Base-by-base conservation (phyloP, 805 yeast species). In the Spathaspora hagerdaliae region DNA sequence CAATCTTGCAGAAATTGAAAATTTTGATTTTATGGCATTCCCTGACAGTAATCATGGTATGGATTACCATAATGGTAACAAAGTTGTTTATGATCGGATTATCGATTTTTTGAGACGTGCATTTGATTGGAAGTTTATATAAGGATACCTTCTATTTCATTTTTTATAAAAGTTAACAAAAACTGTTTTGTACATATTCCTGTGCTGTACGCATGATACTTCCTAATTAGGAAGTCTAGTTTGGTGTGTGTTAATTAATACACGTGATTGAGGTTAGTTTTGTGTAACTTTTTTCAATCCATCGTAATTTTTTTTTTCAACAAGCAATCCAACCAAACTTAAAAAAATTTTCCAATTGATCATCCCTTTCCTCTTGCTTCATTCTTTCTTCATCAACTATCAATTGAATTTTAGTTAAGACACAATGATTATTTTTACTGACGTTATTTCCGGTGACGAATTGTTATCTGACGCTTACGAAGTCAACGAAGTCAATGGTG, bases 391-490 rank as follows among this genome's bases (percentile, higher is more conserved):
- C 36, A 19, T 19, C 34, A 35, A 15, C 8, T 15, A 8, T 42
- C 45, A 36, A 36, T 42, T 43, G 43, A 14, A 38, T 35, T 14
- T 29, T 11, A 44, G 41, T 45, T 49, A 37, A 44, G 14, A 41
- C 51, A 65, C 40, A 41, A 71, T 71, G 77, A 64, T 65, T 63
- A 71, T 71, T 57, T 71, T 51, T 68, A 59, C 64, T 42, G 99
- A 92, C 78, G 74, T 90, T 71, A 70, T 92, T 75, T 86, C 97
- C 58, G 87, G 86, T 67, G 99, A 92, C 80, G 99, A 92, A 82
- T 78, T 87, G 64, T 78, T 92, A 75, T 94, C 99, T 56, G 97
- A 91, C 69, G 99, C 99, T 67, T 94, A 91, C 82, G 96, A 88
- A 74, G 67, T 81, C 71, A 84, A 77, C 67, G 77, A 74, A 71